Evolutionary conservation across 139 green algal genomes (phyloP), one percentile per base, ranked within the genome.

Genomic region (Pedinophyceae sp.): DNA sequence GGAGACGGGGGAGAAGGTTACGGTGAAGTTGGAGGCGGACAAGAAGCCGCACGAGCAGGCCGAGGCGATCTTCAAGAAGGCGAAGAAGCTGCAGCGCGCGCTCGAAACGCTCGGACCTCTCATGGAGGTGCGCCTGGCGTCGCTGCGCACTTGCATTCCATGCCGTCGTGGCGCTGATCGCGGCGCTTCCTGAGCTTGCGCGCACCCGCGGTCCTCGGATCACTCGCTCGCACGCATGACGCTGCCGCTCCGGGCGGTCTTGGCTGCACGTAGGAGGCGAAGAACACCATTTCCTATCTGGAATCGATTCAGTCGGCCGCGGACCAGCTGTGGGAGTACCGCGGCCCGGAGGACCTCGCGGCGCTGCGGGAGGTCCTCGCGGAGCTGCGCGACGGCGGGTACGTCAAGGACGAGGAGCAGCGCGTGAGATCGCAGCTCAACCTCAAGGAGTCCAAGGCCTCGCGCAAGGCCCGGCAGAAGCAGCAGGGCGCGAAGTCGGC

Each of bases 1-100:
- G 84, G 77, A 88, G n/a, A 85, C 72, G 0, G 80, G 82, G 1
- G 49, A 73, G 54, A n/a, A 48, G 2, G 48, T 82, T 2, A 67
- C 30, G 0, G 27, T 91, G 5, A 3, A 56, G 17, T 70, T 91
- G 38, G 80, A 86, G 58, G 47, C 73, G 0, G 10, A 24, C 13
- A 62, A 58, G 27, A 66, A 67, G 54, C 51, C 53, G 13, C 22
- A 48, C 10, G 58, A 70, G 48, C 13, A 55, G 1, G 73, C 78
- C 17, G 72, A 87, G 60, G 66, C 23, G 20, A 53, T 85, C 57
- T 93, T 85, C 71, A 72, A 69, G 46, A 43, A 67, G 49, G 79
- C 77, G 0, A 71, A 76, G 52, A 88, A 88, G 69, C 65, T 73
- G 61, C 62, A 69, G 26, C 54, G 80, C 0, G 77, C 72, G 17